These are phyloP conservation scores for Malus sieversii DNA, from an alignment of 306 rosid species.

Conservation along the genomic window DNA sequence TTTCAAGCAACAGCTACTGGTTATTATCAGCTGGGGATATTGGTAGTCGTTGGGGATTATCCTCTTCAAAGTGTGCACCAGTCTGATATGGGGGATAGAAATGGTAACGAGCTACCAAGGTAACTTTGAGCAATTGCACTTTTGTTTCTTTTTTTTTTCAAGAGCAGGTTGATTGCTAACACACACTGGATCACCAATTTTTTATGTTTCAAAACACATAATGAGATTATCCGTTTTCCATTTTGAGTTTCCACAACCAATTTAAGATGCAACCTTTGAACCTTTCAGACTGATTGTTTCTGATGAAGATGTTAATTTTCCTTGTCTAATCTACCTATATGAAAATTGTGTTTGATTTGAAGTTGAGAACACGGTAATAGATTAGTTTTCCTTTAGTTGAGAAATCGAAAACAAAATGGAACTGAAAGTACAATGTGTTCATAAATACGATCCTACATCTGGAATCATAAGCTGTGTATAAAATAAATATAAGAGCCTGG, in stretches of 20 bases:
- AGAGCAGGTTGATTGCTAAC: neutral
- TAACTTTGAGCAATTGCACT: constrained; percentile 19
- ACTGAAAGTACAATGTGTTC: neutral
- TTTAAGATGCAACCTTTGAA: neutral
- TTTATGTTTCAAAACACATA: constrained; percentile 3
- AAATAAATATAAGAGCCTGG: neutral
- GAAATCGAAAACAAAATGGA: neutral
- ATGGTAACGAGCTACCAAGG: constrained; percentile 50
- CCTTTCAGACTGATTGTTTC: neutral
- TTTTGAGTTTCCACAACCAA: neutral
- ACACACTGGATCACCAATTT: constrained; percentile 1
- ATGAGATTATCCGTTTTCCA: neutral
- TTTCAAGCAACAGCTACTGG: constrained; percentile 99
- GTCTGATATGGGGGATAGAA: constrained; percentile 39
- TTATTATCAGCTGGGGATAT: constrained; percentile 93
- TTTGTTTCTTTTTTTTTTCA: neutral
- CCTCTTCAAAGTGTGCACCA: constrained; percentile 48
- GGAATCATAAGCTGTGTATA: neutral
- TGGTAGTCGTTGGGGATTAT: constrained; percentile 76
- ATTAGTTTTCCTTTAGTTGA: neutral
- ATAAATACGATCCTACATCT: neutral
- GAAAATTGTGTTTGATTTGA: neutral
- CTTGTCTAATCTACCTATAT: neutral
- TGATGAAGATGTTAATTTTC: neutral
- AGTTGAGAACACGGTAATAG: neutral